These are phyloP conservation scores for Dissophora ornata DNA, from an alignment of 192 early-diverging fungal species.

Conservation along the genomic window DNA sequence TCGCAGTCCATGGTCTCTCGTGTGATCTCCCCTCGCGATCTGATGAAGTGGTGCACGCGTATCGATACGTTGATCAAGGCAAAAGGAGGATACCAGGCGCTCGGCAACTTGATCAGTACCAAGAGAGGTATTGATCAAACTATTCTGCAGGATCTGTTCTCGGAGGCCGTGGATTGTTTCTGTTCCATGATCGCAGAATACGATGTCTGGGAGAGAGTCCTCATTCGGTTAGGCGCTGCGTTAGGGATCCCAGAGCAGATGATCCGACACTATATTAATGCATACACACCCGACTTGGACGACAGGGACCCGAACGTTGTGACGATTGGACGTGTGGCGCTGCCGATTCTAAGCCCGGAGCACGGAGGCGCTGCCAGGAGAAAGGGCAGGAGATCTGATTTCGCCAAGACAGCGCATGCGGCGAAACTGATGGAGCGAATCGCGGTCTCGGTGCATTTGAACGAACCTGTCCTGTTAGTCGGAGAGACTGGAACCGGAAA, in stretches of 20 bases:
- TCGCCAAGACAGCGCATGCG: constrained; percentile 89
- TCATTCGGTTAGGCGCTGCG: constrained; percentile 72
- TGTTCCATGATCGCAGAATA: constrained; percentile 82
- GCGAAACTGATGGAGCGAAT: constrained; percentile 87
- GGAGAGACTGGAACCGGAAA: constrained; percentile 99
- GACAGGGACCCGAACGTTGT: constrained; percentile 47
- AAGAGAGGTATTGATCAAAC: constrained; percentile 53
- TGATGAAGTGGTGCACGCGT: constrained; percentile 92
- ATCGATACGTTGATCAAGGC: constrained; percentile 63
- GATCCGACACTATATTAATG: constrained; percentile 75
- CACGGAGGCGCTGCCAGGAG: constrained; percentile 45
- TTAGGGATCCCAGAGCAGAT: constrained; percentile 76
- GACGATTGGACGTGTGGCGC: constrained; percentile 67
- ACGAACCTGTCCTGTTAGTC: constrained; percentile 89
- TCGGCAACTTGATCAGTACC: constrained; percentile 43
- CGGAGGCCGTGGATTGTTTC: constrained; percentile 91
- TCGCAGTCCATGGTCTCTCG: constrained; percentile 63
- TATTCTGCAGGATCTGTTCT: constrained; percentile 76
- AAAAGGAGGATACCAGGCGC: constrained; percentile 27
- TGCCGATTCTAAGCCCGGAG: constrained; percentile 50
- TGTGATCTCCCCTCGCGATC: constrained; percentile 82
- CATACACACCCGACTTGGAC: constrained; percentile 72
- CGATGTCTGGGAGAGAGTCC: constrained; percentile 68
- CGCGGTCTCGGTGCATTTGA: constrained; percentile 80
- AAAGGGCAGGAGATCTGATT: constrained; percentile 63